Evolutionary conservation across 2,329 filamentous ascomycete genomes (phyloP), one percentile per base, ranked within the genome.

Genomic region (Cladobotryum protrusum): DNA sequence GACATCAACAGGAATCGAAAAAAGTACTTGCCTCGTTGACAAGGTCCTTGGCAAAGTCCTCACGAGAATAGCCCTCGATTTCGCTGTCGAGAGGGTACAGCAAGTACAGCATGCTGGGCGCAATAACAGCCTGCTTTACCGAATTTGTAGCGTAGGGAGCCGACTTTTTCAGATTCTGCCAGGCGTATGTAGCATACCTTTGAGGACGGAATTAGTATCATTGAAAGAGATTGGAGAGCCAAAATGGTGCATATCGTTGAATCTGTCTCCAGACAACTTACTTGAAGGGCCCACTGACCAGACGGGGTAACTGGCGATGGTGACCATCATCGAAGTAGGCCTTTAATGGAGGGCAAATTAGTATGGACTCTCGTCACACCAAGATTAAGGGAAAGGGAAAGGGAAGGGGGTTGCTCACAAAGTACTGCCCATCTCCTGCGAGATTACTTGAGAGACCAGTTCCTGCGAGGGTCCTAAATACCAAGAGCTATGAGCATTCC

Each of bases 121-220:
- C 32, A 20, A 54, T 50, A 35, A 54, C 50, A 8, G 52, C 50
- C 40, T 54, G 50, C 36, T 54, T 54, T 34, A 54, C 41, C 12
- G 44, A 44, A 13, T 48, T 34, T 2, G 34, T 41, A 35, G 49
- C 50, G 18, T 54, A 54, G 3, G 50, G 50, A 2, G 18, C 18
- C 2, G 52, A 54, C 11, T 43, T 35, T 29, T 45, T 41, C 19
- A 54, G 34, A 12, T 54, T 50, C 15, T 52, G 37, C 33, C 32
- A 52, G 2, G 52, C 52, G 34, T 47, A 54, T 15, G 47, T 52
- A 8, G 39, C 37, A 14, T 54, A 51, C 19, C 48, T 47, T 8
- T 29, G 7, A 29, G 11, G 2, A 9, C 24, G 11, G 7, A 5
- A 11, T 45, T 40, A 12, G n/a, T 29, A 5, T 15, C 12, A 24